Evolutionary conservation across 441 rosid species (phyloP).

Genomic region (Adansonia madagascariensis): DNA sequence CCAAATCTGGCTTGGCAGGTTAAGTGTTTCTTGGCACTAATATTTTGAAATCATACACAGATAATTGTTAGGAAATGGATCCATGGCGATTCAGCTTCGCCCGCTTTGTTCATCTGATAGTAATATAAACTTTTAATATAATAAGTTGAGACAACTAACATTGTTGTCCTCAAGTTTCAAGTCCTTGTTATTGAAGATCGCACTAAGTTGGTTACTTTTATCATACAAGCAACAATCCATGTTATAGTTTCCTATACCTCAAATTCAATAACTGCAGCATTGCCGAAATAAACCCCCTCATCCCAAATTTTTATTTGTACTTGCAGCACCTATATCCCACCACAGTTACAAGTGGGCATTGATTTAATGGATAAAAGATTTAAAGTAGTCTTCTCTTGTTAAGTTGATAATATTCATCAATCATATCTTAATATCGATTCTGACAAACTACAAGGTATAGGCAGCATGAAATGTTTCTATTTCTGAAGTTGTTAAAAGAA

Average conservation of each 20-base stretch:
- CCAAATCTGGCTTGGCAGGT: constrained; percentile 2
- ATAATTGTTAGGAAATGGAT: neutral
- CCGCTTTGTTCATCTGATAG: constrained; percentile 1
- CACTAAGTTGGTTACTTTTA: neutral
- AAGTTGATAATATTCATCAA: neutral
- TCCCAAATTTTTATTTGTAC: constrained; percentile 6
- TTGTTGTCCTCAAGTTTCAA: neutral
- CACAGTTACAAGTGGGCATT: neutral
- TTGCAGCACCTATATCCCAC: neutral
- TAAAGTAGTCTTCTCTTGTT: neutral
- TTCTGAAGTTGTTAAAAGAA: neutral
- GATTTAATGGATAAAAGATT: neutral
- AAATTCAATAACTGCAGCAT: neutral
- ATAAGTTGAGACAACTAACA: neutral
- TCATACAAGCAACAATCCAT: neutral
- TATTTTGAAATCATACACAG: neutral
- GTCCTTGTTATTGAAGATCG: neutral
- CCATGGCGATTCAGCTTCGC: neutral
- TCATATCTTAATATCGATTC: neutral
- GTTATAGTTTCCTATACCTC: neutral
- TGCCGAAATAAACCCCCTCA: neutral
- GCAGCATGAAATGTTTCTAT: constrained; percentile 1
- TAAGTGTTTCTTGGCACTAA: neutral
- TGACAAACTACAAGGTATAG: constrained; percentile 5
- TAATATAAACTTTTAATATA: neutral